phyloP scores from a whole-genome alignment of 495 filamentous ascomycete species.

The Hypoxylon lienhwacheense region DNA sequence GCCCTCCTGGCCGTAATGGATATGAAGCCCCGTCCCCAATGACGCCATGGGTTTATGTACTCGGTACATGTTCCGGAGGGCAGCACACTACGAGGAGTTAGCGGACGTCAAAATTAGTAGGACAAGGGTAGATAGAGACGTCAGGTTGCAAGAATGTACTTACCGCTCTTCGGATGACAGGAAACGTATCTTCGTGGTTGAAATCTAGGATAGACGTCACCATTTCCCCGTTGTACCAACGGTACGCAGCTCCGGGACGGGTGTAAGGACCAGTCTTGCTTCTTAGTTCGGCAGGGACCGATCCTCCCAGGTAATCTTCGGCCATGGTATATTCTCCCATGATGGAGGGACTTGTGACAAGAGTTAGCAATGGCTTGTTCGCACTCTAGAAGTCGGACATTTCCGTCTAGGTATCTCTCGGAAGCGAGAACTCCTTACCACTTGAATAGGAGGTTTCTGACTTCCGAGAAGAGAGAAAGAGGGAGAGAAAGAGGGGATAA shows the following conservation, averaged over 20 bases:
- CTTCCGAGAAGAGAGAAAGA: too few relatives aligned
- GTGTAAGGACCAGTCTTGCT: background rate
- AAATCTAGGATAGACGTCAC: constrained; percentile 25
- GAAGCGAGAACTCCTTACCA: too few relatives aligned
- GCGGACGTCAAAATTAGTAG: background rate
- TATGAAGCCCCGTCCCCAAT: constrained; percentile 10
- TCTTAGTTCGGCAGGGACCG: background rate
- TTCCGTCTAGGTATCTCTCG: too few relatives aligned
- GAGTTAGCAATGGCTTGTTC: too few relatives aligned
- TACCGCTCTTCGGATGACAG: constrained; percentile 9
- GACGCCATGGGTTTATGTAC: constrained; percentile 26
- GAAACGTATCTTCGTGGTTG: background rate
- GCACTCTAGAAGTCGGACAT: too few relatives aligned
- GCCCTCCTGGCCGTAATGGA: constrained; percentile 27
- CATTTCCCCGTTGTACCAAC: constrained; percentile 23
- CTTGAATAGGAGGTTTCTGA: too few relatives aligned
- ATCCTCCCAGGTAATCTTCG: too few relatives aligned
- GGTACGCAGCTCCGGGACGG: too few relatives aligned
- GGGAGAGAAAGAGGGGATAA: too few relatives aligned
- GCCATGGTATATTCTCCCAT: too few relatives aligned
- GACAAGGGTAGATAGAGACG: background rate
- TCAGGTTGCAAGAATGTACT: constrained; percentile 5
- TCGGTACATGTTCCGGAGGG: constrained; percentile 17
- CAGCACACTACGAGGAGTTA: constrained; percentile 13
- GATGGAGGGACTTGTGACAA: too few relatives aligned